Base-by-base conservation (phyloP, 208 protist genomes). In the Trypanosomatidae sp. region DNA sequence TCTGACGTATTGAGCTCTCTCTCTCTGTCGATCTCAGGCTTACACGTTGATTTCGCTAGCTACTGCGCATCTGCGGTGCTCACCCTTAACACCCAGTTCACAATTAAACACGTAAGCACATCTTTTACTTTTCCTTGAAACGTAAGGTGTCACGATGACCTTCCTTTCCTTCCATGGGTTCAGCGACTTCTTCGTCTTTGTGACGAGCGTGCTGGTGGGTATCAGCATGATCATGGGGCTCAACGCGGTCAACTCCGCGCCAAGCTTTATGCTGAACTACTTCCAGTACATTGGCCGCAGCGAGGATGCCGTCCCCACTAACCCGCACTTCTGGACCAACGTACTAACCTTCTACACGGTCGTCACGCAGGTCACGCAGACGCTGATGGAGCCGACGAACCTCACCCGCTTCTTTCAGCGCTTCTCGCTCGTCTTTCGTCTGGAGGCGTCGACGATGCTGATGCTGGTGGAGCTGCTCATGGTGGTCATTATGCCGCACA, bases 191-290 rank as follows among this genome's bases (percentile, higher is more conserved):
- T n/a, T n/a, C n/a, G n/a, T n/a, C n/a, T n/a, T n/a, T n/a, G n/a
- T n/a, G n/a, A n/a, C n/a, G n/a, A n/a, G n/a, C n/a, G n/a, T n/a
- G n/a, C n/a, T 96, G 41, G 69, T 89, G 19, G 96, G 96, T 5
- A 46, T 95, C 33, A 90, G 90, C 22, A 93, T 95, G 80, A 81
- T 98, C 49, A 92, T 97, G 76, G 90, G 91, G n/a, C 84, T 91
- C 68, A 97, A 95, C 64, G 86, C 89, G 17, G 84, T 97, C 65
- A 97, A 93, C 66, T 91, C 86, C 7, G 91, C 91, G 12, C 91
- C 89, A 0, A 85, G 80, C 66, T 98, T 96, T 75, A 97, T 97
- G 82, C 64, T 88, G 0, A 74, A 96, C 17, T 96, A 93, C 76
- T 93, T 92, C 74, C 85, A 91, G 79, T 96, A 91, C 70, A 64